phyloP scores from a whole-genome alignment of 345 rosid species.

The Salix arbutifolia region DNA sequence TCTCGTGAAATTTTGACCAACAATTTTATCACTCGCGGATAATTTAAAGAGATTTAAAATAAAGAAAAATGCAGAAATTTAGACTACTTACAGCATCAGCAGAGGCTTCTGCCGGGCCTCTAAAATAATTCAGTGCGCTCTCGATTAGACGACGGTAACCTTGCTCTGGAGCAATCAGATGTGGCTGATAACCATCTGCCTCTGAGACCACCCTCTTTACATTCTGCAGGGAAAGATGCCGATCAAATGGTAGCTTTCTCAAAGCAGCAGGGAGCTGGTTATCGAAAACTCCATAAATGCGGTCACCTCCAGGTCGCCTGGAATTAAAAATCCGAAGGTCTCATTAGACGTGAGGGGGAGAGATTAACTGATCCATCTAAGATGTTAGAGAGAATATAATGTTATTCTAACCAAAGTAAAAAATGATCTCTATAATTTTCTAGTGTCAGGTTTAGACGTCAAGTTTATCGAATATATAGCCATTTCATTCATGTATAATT shows the following conservation, averaged over 20 bases:
- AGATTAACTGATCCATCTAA: not conserved
- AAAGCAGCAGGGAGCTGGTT: constrained; percentile 43
- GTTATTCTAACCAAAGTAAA: not conserved
- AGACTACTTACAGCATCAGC: constrained; percentile 31
- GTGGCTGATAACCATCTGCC: constrained; percentile 44
- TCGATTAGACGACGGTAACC: constrained; percentile 40
- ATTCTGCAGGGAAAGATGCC: constrained; percentile 36
- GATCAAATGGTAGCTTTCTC: constrained; percentile 42
- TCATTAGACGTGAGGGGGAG: not conserved
- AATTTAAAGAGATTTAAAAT: not conserved
- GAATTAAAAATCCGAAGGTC: not conserved
- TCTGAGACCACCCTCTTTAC: constrained; percentile 36
- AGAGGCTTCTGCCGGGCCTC: constrained; percentile 42
- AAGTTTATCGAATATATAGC: not conserved
- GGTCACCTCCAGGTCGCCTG: constrained; percentile 41
- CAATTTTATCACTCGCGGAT: not conserved
- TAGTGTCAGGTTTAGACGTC: not conserved
- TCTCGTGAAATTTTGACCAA: not conserved
- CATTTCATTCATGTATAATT: not conserved
- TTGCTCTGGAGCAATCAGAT: constrained; percentile 41
- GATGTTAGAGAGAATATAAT: not conserved
- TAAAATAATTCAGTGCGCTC: constrained; percentile 28
- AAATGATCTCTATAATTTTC: not conserved
- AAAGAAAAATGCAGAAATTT: not conserved
- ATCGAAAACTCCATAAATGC: constrained; percentile 43